phyloP scores from a whole-genome alignment of 2,329 filamentous ascomycete genomes.

The Diaporthe citriasiana region DNA sequence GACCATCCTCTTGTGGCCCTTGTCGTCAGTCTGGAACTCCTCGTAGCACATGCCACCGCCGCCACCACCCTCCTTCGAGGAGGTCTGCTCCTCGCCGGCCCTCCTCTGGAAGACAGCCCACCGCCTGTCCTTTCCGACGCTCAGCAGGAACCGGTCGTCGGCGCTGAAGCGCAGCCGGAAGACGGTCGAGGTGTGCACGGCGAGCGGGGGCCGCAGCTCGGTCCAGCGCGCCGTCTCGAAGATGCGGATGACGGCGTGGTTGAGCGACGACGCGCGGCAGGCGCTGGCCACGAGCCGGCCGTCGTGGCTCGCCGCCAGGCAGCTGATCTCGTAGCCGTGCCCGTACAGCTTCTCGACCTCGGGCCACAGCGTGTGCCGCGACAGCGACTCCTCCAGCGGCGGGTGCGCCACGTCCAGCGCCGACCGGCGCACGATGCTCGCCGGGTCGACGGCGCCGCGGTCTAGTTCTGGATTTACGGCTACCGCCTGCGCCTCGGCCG shows the following conservation, averaged over 20 bases:
- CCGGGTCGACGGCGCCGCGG: conserved; percentile 67
- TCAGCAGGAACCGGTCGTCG: conserved; percentile 82
- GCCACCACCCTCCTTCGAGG: neutral
- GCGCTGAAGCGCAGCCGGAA: conserved; percentile 84
- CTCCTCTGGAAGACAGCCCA: conserved; percentile 84
- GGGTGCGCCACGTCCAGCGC: conserved; percentile 78
- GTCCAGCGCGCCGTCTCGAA: conserved; percentile 92
- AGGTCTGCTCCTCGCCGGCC: conserved; percentile 44
- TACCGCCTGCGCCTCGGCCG: conserved; percentile 55
- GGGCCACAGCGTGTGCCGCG: conserved; percentile 93
- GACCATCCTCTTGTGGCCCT: conserved; percentile 94
- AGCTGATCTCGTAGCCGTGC: conserved; percentile 96
- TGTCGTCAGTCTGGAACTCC: conserved; percentile 76
- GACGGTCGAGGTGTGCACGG: conserved; percentile 89
- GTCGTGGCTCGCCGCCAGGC: conserved; percentile 83
- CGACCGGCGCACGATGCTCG: conserved; percentile 69
- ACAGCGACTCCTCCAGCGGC: conserved; percentile 90
- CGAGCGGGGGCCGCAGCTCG: conserved; percentile 85
- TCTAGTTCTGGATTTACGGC: conserved; percentile 59
- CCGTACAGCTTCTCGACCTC: conserved; percentile 97
- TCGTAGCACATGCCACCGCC: conserved; percentile 61
- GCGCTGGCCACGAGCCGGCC: conserved; percentile 87
- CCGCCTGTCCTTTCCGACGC: conserved; percentile 90
- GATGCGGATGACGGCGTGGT: conserved; percentile 93
- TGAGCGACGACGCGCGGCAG: conserved; percentile 91